These are phyloP conservation scores for Russula sp. DNA, from an alignment of 768 basidiomycete genomes.

Conservation along the genomic window DNA sequence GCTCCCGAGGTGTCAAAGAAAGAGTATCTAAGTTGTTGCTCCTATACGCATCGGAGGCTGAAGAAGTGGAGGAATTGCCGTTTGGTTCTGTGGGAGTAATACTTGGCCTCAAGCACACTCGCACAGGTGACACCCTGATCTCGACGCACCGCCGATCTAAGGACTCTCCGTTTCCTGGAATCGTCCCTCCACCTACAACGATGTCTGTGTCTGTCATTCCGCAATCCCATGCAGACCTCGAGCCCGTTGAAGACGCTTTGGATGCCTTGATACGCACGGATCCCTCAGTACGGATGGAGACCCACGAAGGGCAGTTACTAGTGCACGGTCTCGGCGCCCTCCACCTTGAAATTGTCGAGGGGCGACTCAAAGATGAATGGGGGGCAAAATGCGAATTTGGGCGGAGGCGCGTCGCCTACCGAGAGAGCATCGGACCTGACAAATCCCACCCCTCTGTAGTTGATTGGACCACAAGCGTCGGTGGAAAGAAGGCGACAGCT, in stretches of 20 bases:
- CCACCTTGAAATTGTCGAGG: slow-evolving; percentile 84
- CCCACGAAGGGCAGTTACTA: slow-evolving; percentile 75
- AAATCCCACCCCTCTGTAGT: slow-evolving; percentile 26
- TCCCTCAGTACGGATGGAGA: slow-evolving; percentile 77
- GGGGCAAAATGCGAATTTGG: slow-evolving; percentile 71
- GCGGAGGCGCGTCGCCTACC: slow-evolving; percentile 68
- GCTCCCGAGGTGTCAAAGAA: slow-evolving; percentile 61
- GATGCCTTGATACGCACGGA: slow-evolving; percentile 72
- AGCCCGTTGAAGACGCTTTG: slow-evolving; percentile 71
- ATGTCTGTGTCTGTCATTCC: slow-evolving; percentile 81
- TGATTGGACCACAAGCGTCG: slow-evolving; percentile 58
- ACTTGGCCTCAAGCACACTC: slow-evolving; percentile 73
- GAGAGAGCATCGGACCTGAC: slow-evolving; percentile 45
- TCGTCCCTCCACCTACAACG: slow-evolving; percentile 72
- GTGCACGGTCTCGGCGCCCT: slow-evolving; percentile 79
- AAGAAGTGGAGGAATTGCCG: slow-evolving; percentile 73
- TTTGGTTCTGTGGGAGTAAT: slow-evolving; percentile 82
- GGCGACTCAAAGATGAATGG: slow-evolving; percentile 77
- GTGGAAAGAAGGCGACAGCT: slow-evolving; percentile 47
- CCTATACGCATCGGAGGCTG: slow-evolving; percentile 65
- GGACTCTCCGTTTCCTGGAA: slow-evolving; percentile 47
- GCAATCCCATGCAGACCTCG: slow-evolving; percentile 68
- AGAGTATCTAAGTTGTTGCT: slow-evolving; percentile 67
- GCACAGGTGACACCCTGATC: slow-evolving; percentile 81
- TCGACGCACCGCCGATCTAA: slow-evolving; percentile 35